phyloP scores from a whole-genome alignment of 805 yeast species.

The Grigorovia jiainica region DNA sequence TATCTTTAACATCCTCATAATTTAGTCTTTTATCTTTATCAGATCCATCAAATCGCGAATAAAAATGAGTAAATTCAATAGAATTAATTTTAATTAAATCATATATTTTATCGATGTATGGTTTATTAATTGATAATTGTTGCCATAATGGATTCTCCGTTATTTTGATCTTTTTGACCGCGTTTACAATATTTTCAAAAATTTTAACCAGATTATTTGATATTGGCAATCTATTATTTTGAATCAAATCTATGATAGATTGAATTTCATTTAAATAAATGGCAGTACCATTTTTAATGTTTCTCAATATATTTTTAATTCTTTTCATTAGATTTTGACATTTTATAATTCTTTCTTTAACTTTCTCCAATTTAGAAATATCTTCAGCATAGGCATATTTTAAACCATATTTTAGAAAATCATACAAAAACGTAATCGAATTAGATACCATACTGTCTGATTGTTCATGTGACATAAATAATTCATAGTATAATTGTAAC shows the following conservation, averaged over 20 bases:
- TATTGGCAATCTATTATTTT: slow-evolving; percentile 17
- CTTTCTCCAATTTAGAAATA: slow-evolving; percentile 13
- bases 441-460: slow-evolving; percentile 2
- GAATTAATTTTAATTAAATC: slow-evolving; percentile 4
- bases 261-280: slow-evolving; percentile 9
- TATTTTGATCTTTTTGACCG: slow-evolving; percentile 8
- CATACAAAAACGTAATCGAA: slow-evolving; percentile 7
- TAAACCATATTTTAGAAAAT: slow-evolving; percentile 15
- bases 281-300: slow-evolving; percentile 6
- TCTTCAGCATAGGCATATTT: slow-evolving; percentile 13
- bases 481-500: slow-evolving; percentile 15
- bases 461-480: slow-evolving; percentile 4
- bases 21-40: slow-evolving; percentile 26
- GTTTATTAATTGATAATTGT: slow-evolving; percentile 8
- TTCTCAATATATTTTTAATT: slow-evolving; percentile 9
- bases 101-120: slow-evolving; percentile 6
- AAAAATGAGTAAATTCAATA: slow-evolving; percentile 4
- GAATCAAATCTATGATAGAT: slow-evolving; percentile 3
- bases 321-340: slow-evolving; percentile 10
- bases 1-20: slow-evolving; percentile 21
- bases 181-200: slow-evolving; percentile 9
- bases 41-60: slow-evolving; percentile 23
- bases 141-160: slow-evolving; percentile 11
- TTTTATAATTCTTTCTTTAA: slow-evolving; percentile 11
- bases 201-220: slow-evolving; percentile 6